Conservation (phyloP, 306 rosid genomes). For the Abrus precatorius region DNA sequence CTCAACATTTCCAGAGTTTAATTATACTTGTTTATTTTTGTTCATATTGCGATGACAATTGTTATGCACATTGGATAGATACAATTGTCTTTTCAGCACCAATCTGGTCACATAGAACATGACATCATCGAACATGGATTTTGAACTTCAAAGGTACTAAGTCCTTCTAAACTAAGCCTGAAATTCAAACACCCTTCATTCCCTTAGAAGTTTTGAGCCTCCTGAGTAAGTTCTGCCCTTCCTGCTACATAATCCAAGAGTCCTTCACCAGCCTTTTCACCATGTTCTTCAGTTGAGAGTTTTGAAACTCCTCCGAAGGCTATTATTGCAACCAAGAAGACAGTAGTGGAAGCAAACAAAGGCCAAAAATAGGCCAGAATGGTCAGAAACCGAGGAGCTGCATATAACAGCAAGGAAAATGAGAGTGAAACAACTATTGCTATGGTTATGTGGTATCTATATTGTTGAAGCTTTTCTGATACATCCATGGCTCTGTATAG, state of each 20-base stretch:
- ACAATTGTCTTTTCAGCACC: conserved; percentile 28
- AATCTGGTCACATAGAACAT: conserved; percentile 18
- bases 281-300: conserved; percentile 60
- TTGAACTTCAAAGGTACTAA: conserved; percentile 36
- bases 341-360: conserved; percentile 80
- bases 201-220: conserved; percentile 35
- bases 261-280: conserved; percentile 71
- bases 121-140: conserved; percentile 36
- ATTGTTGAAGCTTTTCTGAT: conserved; percentile 65
- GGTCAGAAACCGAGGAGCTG: conserved; percentile 65
- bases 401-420: conserved; percentile 63
- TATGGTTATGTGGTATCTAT: conserved; percentile 66
- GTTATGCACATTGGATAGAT: conserved; percentile 33
- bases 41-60: conserved; percentile 35
- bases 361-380: conserved; percentile 87
- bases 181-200: conserved; percentile 43
- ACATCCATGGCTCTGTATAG: conserved; percentile 54
- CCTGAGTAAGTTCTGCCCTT: conserved; percentile 49
- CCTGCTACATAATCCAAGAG: conserved; percentile 79
- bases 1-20: conserved; percentile 5
- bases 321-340: conserved; percentile 61
- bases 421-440: conserved; percentile 57
- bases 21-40: conserved; percentile 31
- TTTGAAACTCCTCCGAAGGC: conserved; percentile 75
- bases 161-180: conserved; percentile 34